Evolutionary conservation across 768 basidiomycete species (phyloP).

Genomic region (Pleurotus salmoneostramineus): DNA sequence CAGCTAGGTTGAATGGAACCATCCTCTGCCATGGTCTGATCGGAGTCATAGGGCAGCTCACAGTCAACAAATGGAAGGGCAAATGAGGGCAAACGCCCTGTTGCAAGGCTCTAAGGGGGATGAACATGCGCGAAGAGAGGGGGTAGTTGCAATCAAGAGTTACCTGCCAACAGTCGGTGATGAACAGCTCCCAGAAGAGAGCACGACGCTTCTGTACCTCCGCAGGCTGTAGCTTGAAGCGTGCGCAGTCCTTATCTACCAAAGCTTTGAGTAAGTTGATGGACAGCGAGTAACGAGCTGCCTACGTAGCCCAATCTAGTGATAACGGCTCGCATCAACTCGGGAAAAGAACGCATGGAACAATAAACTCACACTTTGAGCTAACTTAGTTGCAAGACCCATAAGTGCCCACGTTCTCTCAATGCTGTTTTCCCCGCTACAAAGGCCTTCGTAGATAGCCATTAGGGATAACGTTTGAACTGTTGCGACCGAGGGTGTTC

Average conservation of each 20-base stretch:
- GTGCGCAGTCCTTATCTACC: conserved; percentile 67
- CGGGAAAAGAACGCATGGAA: background rate
- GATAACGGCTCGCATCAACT: conserved; percentile 7
- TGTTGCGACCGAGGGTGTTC: conserved; percentile 68
- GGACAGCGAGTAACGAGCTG: conserved; percentile 11
- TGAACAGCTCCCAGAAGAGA: conserved; percentile 72
- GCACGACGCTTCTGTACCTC: conserved; percentile 71
- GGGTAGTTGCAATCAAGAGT: conserved; percentile 10
- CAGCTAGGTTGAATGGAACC: conserved; percentile 57
- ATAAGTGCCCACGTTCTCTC: conserved; percentile 66
- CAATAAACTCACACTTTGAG: conserved; percentile 56
- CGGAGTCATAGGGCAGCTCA: conserved; percentile 59
- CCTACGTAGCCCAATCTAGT: conserved; percentile 67
- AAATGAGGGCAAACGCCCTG: conserved; percentile 65
- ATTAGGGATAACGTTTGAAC: conserved; percentile 65
- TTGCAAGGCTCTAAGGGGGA: conserved; percentile 54
- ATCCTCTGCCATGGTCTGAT: conserved; percentile 54
- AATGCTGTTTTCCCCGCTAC: conserved; percentile 65
- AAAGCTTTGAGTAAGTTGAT: background rate
- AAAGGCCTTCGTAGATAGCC: conserved; percentile 68
- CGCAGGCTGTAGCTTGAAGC: conserved; percentile 56
- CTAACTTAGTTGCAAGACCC: conserved; percentile 60
- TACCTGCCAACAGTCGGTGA: conserved; percentile 75
- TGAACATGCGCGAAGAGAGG: background rate
- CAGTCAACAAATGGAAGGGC: conserved; percentile 72